Base-by-base conservation (phyloP, 1,284 basidiomycete species). In the Tilletiopsis washingtonensis region DNA sequence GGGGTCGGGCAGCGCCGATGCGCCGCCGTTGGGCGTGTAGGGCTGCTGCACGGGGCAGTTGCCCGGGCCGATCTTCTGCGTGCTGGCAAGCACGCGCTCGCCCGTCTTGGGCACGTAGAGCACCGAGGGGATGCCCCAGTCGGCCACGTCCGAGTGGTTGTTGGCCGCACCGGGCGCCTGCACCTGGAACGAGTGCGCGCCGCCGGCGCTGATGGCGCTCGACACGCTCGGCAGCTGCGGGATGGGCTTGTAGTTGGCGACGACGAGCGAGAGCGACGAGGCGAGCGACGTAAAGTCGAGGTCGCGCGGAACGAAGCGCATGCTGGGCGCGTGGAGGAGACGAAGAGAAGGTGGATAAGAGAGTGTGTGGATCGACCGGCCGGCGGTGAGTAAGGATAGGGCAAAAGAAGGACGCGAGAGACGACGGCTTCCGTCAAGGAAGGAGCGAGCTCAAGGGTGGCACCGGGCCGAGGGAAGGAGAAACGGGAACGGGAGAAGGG, bases 161-260 rank as follows among this genome's bases (percentile, higher is more conserved):
- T 38, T 25, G 7, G 14, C 34, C 11, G 15, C 19, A 23, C 42
- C 51, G 15, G 50, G 39, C 17, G 32, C 32, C 34, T 62, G 60
- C 0, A 58, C 54, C 34, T 61, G 49, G 37, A 61, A 63, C 20
- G 29, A 34, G n/a, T 20, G 9, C 12, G 32, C 32, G 17, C 32
- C 32, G 17, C 32, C 32, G 2, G 32, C 32, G 15, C 32, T 20
- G 15, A 4, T 15, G 24, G 19, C 40, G 17, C 47, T 12, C 5
- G 25, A 29, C 11, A 5, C 43, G 3, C 43, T 48, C 1, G 62
- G 55, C 2, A 65, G 45, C 47, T 64, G 62, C 4, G 70, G 70
- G 19, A 66, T 59, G 15, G 70, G 70, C 57, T 72, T 72, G 61
- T 72, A 72, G 54, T 71, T 69, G 41, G 70, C 70, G 7, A 60